Base-by-base conservation (phyloP, 148 eudicot species). In the Amaranthus cruentus region DNA sequence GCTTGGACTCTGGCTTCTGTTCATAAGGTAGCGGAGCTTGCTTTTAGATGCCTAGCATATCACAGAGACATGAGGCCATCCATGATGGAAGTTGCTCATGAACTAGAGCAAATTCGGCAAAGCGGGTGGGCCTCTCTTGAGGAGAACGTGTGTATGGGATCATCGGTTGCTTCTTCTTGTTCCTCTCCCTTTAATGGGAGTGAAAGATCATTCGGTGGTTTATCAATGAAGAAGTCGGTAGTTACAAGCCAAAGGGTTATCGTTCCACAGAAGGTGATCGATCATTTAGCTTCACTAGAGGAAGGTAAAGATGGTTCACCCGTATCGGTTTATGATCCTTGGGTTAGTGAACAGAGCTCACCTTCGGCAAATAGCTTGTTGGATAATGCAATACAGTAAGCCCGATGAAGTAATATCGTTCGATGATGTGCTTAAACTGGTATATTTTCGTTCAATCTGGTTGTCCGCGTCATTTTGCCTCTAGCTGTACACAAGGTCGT, bases 51-150 rank as follows among this genome's bases (percentile, higher is more conserved):
- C 64, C 81, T 91, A 38, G 93, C 97, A 60, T 91, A 84, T 77
- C 97, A 91, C 72, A 78, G 86, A 65, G 97, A 91, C 75, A 84
- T 87, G 91, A 89, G 97, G 50, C 97, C 97, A n/a, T 85, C 97
- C 6, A 91, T 91, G 97, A 83, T 73, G 78, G 97, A 91, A 78
- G 97, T 91, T 52, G 88, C 93, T 42, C 83, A 87, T 38, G 97
- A 91, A 81, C 77, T 91, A 21, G 91, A 91, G 67, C 91, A 84
- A 58, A 83, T 91, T 6, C 79, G 86, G 78, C 76, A 80, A 9
- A 83, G 87, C n/a, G 88, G 85, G 47, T 89, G 89, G 88, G 81
- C 88, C 8, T 73, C 89, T 12, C 2, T 80, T 54, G 96, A 88
- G 4, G 93, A 88, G 48, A 84, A 84, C 63, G 72, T 83, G 18